Conservation (phyloP, 164 flowering plant species). For the Kingdonia uniflora region DNA sequence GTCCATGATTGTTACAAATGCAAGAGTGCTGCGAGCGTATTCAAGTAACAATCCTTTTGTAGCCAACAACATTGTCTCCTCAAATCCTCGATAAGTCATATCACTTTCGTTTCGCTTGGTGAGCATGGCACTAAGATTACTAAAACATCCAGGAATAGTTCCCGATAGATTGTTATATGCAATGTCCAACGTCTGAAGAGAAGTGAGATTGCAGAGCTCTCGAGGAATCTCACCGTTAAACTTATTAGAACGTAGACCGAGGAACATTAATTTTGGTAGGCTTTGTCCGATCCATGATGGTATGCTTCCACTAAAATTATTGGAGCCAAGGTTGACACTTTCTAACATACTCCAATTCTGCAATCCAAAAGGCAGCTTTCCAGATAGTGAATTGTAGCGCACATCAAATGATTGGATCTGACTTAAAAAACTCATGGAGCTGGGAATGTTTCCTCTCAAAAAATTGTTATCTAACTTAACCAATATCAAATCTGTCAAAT, state of each 20-base stretch:
- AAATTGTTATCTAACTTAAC: neutral
- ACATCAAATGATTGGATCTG: neutral
- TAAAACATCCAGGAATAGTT: conserved; percentile 21
- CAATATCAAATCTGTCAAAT: neutral
- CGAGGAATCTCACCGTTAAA: conserved; percentile 18
- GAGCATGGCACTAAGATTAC: conserved; percentile 7
- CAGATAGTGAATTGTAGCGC: neutral
- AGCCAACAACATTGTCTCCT: conserved; percentile 2
- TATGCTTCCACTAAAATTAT: conserved; percentile 23
- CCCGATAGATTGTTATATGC: conserved; percentile 22
- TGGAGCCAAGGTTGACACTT: conserved; percentile 21
- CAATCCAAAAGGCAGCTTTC: neutral
- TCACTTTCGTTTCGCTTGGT: neutral
- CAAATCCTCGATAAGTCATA: neutral
- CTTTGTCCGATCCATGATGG: conserved; percentile 18
- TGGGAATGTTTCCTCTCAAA: neutral
- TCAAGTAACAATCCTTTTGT: conserved; percentile 10
- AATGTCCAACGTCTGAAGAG: conserved; percentile 26
- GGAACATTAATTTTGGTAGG: neutral
- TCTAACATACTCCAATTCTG: neutral
- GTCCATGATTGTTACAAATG: conserved; percentile 14
- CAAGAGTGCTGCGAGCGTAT: conserved; percentile 1
- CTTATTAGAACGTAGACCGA: conserved; percentile 19
- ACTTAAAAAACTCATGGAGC: neutral
- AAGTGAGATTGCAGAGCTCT: conserved; percentile 11